Evolutionary conservation across 2,329 filamentous ascomycete species (phyloP).

Genomic region (Sclerotinia nivalis): DNA sequence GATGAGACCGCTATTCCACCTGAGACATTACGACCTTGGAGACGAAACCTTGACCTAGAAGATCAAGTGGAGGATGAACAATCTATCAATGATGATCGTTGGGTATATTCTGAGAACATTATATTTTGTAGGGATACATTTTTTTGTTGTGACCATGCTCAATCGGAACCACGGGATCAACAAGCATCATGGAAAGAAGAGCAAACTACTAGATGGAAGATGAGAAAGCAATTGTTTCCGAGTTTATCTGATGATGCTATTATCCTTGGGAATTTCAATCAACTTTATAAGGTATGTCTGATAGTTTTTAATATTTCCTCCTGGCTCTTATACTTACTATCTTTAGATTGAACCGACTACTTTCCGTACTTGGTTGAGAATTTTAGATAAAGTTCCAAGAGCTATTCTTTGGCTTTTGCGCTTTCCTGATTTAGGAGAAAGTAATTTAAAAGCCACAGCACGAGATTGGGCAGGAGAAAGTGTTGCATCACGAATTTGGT

Average conservation of each 20-base stretch:
- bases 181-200: slow-evolving; percentile 80
- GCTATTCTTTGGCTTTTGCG: slow-evolving; percentile 94
- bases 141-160: slow-evolving; percentile 93
- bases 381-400: slow-evolving; percentile 80
- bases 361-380: slow-evolving; percentile 93
- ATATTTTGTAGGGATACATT: slow-evolving; percentile 94
- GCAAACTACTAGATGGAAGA: slow-evolving; percentile 78
- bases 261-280: slow-evolving; percentile 97
- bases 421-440: slow-evolving; percentile 91
- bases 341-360: slow-evolving; percentile 90
- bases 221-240: slow-evolving; percentile 92
- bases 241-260: slow-evolving; percentile 77
- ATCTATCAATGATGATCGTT: slow-evolving; percentile 62
- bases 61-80: slow-evolving; percentile 70
- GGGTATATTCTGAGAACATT: slow-evolving; percentile 97
- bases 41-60: slow-evolving; percentile 71
- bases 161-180: slow-evolving; percentile 77
- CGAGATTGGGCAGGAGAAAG: slow-evolving; percentile 79
- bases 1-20: slow-evolving; percentile 84
- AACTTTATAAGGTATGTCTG: slow-evolving; percentile 84
- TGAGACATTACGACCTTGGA: slow-evolving; percentile 76
- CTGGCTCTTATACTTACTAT: slow-evolving; percentile 6
- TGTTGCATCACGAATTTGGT: slow-evolving; percentile 83
- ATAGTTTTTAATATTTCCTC: neutral
- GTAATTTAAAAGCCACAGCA: slow-evolving; percentile 79